phyloP scores from a whole-genome alignment of 2,329 filamentous ascomycete genomes.

The Alternaria alternata region DNA sequence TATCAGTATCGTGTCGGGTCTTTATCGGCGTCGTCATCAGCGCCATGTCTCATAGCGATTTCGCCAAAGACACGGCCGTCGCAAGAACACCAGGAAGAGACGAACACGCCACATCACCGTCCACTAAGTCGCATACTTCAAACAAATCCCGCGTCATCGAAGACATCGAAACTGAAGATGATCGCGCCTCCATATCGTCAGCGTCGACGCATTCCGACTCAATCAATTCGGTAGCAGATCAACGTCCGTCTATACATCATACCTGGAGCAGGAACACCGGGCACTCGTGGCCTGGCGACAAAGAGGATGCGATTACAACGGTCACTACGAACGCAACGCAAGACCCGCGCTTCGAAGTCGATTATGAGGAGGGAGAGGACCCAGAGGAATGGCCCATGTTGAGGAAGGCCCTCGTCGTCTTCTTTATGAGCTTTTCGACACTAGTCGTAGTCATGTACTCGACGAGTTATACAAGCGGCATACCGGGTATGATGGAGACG shows the following conservation, averaged over 20 bases:
- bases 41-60: conserved; percentile 13
- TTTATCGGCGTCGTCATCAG: conserved; percentile 8
- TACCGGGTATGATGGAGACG: conserved; percentile 72
- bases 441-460: conserved; percentile 66
- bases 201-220: conserved; percentile 33
- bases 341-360: conserved; percentile 73
- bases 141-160: conserved; percentile 13
- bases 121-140: conserved; percentile 7
- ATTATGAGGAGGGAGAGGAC: conserved; percentile 68
- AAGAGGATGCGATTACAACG: conserved; percentile 35
- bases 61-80: conserved; percentile 20
- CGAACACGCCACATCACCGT: background rate
- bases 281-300: conserved; percentile 36
- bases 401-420: conserved; percentile 64
- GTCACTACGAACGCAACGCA: conserved; percentile 49
- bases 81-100: conserved; percentile 1
- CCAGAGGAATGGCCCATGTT: conserved; percentile 73
- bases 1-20: conserved; percentile 2
- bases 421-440: conserved; percentile 66
- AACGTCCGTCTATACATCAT: conserved; percentile 39
- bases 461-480: conserved; percentile 78
- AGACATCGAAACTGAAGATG: conserved; percentile 20
- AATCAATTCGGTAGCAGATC: conserved; percentile 30
- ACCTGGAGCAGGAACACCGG: conserved; percentile 47
- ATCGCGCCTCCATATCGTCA: conserved; percentile 35